These are phyloP conservation scores for Hypoxylon rubiginosum DNA, from an alignment of 2,329 filamentous ascomycete species.

Conservation along the genomic window DNA sequence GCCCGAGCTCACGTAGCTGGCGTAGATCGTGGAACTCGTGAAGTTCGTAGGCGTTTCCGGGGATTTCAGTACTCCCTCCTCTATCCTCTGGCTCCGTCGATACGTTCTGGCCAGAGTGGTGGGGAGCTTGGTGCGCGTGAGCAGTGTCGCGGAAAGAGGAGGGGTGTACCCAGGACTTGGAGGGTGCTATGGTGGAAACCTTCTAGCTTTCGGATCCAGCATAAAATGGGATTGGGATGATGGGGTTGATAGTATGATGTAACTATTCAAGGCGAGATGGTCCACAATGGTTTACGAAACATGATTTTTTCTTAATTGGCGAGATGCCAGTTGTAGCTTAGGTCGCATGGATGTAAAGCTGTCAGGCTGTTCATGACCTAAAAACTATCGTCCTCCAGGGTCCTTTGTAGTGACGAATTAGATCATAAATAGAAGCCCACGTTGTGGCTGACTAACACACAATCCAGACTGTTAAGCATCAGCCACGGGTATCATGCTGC, in stretches of 20 bases:
- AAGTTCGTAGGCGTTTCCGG: constrained; percentile 50
- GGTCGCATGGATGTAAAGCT: no score
- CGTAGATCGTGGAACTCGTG: constrained; percentile 52
- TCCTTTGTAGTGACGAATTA: no score
- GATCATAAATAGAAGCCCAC: no score
- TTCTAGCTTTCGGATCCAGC: background rate
- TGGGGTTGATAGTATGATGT: background rate
- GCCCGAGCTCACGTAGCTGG: background rate
- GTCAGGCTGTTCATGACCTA: no score
- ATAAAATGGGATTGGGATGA: background rate
- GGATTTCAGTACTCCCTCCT: constrained; percentile 47
- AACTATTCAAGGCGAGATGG: background rate
- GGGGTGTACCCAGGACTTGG: constrained; percentile 43
- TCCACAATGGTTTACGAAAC: background rate
- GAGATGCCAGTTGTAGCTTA: background rate
- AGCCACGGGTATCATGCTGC: no score
- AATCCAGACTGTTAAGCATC: no score
- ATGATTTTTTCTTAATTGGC: background rate
- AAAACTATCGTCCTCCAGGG: no score
- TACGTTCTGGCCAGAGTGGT: constrained; percentile 29
- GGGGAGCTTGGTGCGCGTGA: constrained; percentile 42
- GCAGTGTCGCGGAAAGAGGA: constrained; percentile 49
- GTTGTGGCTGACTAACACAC: no score
- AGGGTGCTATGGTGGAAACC: constrained; percentile 47
- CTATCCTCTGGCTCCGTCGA: constrained; percentile 43